A percentile compares a stretch with the other conserved stretches of the same genome.
These are phyloP conservation scores for Bauhinia variegata DNA, from an alignment of 306 rosid genomes.

Conservation along the genomic window DNA sequence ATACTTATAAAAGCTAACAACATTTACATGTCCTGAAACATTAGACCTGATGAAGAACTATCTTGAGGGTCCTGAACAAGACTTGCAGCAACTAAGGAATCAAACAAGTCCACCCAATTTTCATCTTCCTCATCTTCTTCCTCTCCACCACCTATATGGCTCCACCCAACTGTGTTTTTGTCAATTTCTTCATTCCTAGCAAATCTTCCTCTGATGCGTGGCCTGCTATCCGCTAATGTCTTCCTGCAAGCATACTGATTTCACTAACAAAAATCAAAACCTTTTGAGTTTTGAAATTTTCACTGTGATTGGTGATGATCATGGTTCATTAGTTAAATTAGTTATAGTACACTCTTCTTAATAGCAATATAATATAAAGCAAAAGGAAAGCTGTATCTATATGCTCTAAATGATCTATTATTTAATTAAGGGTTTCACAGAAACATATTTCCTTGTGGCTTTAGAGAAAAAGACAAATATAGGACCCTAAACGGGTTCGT, in stretches of 20 bases:
- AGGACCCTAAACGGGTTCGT: too few species aligned
- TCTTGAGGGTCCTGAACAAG: slow-evolving; percentile 47
- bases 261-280: not conserved
- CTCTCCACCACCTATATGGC: slow-evolving; percentile 51
- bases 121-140: slow-evolving; percentile 68
- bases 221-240: slow-evolving; percentile 93
- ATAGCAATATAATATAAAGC: not conserved
- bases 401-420: too few species aligned
- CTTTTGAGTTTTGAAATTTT: not conserved
- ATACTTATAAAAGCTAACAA: slow-evolving; percentile 20
- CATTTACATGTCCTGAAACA: slow-evolving; percentile 28
- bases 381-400: too few species aligned
- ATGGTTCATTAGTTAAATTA: slow-evolving; percentile 1
- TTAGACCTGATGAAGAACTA: slow-evolving; percentile 30
- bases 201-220: slow-evolving; percentile 86
- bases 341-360: slow-evolving; percentile 2
- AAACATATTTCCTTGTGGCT: not conserved
- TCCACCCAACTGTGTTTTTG: slow-evolving; percentile 58
- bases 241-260: slow-evolving; percentile 89
- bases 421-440: not conserved
- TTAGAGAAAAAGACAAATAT: too few species aligned
- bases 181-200: slow-evolving; percentile 73
- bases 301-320: not conserved
- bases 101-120: slow-evolving; percentile 75
- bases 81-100: slow-evolving; percentile 63